phyloP scores from a whole-genome alignment of 2,329 filamentous ascomycete species.

The Falciphora oryzae region DNA sequence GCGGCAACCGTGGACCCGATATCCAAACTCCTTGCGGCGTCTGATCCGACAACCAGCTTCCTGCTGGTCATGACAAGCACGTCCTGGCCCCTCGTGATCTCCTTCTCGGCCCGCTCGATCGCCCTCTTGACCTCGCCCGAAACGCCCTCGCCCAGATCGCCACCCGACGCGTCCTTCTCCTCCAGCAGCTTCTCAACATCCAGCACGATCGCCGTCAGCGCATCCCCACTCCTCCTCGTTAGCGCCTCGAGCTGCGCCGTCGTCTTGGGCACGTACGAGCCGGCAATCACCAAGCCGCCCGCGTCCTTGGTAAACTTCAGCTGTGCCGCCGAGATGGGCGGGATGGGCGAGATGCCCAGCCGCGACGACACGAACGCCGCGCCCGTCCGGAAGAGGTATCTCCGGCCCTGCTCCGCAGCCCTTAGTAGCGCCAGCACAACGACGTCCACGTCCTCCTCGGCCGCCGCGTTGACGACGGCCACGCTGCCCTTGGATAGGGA shows the following conservation, averaged over 20 bases:
- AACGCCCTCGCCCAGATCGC: constrained; percentile 15
- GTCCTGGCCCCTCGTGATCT: constrained; percentile 41
- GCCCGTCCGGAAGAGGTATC: constrained; percentile 34
- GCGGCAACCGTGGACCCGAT: constrained; percentile 48
- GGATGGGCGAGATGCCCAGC: constrained; percentile 45
- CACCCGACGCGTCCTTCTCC: constrained; percentile 19
- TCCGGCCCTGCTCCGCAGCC: constrained; percentile 25
- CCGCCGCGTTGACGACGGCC: constrained; percentile 42
- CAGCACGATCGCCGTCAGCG: constrained; percentile 40
- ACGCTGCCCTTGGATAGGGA: constrained; percentile 31
- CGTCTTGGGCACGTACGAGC: constrained; percentile 54
- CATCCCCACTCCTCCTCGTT: constrained; percentile 28
- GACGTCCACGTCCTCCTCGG: constrained; percentile 47
- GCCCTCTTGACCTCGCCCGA: constrained; percentile 26
- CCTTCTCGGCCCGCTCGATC: constrained; percentile 28
- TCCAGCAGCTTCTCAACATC: constrained; percentile 42
- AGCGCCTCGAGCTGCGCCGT: constrained; percentile 46
- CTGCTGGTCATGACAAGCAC: constrained; percentile 56
- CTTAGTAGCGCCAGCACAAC: constrained; percentile 43
- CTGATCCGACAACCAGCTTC: constrained; percentile 40
- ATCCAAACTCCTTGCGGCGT: constrained; percentile 45
- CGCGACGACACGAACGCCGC: constrained; percentile 40
- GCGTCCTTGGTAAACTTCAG: constrained; percentile 30
- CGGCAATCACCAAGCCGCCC: constrained; percentile 49
- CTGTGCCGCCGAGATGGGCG: constrained; percentile 41